These are phyloP conservation scores for Ramaria rubella DNA, from an alignment of 768 basidiomycete genomes.

Conservation along the genomic window DNA sequence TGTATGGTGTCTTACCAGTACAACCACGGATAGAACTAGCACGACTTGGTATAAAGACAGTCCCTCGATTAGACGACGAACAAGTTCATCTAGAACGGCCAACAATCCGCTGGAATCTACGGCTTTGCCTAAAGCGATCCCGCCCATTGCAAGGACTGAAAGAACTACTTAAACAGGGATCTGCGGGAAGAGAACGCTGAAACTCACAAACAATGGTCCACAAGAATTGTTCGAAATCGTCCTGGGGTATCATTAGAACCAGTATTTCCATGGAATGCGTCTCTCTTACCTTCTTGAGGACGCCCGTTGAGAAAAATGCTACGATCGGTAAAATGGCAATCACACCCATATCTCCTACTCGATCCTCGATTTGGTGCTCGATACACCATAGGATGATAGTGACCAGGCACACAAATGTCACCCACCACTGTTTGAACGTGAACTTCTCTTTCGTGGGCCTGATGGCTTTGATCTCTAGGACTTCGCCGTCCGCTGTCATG, in stretches of 20 bases:
- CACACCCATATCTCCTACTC: conserved; percentile 94
- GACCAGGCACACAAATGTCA: conserved; percentile 68
- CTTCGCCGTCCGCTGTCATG: conserved; percentile 64
- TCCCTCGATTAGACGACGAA: conserved; percentile 55
- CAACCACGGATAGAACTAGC: conserved; percentile 58
- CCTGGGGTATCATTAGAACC: conserved; percentile 38
- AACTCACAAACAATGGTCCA: conserved; percentile 76
- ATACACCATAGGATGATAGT: conserved; percentile 91
- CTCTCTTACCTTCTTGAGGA: conserved; percentile 77
- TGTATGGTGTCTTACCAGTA: conserved; percentile 46
- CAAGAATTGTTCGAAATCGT: conserved; percentile 90
- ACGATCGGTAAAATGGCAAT: conserved; percentile 91
- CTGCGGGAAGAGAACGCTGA: background rate
- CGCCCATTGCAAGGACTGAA: conserved; percentile 85
- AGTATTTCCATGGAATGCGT: background rate
- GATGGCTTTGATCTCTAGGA: conserved; percentile 79
- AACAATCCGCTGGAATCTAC: conserved; percentile 86
- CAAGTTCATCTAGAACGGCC: conserved; percentile 60
- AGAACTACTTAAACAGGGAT: background rate
- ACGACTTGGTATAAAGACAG: conserved; percentile 64
- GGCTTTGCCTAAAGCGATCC: conserved; percentile 92
- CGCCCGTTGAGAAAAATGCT: conserved; percentile 89
- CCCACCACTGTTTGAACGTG: conserved; percentile 84
- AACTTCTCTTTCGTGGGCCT: conserved; percentile 78
- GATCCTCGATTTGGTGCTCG: conserved; percentile 66